Conservation (phyloP, 768 basidiomycete species). For the Brasilioporus rufonigricans region DNA sequence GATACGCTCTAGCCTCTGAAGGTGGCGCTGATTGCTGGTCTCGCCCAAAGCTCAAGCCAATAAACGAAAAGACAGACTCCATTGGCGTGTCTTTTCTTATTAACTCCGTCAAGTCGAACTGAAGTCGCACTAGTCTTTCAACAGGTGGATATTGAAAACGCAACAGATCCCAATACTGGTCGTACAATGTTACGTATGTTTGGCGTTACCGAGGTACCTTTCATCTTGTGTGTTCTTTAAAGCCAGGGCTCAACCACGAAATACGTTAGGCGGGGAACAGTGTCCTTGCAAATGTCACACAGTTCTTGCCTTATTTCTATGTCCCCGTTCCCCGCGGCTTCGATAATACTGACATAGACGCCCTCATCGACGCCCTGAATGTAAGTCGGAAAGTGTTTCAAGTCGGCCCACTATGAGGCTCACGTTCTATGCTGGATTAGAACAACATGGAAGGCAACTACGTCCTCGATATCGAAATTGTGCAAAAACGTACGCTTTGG, state of each 20-base stretch:
- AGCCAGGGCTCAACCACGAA: constrained; percentile 1
- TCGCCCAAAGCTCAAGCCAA: constrained; percentile 52
- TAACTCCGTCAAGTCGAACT: background rate
- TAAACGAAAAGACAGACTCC: constrained; percentile 61
- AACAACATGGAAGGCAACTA: constrained; percentile 30
- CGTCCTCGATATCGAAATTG: constrained; percentile 55
- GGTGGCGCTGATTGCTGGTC: constrained; percentile 78
- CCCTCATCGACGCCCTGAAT: constrained; percentile 72
- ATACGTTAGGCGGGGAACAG: constrained; percentile 73
- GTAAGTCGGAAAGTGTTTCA: constrained; percentile 41
- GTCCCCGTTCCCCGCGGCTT: constrained; percentile 86
- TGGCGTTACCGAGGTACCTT: constrained; percentile 81
- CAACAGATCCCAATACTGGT: constrained; percentile 42
- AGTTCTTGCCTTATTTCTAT: constrained; percentile 93
- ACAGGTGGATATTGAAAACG: constrained; percentile 90
- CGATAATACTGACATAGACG: constrained; percentile 55
- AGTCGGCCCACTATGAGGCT: background rate
- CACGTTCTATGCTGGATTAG: constrained; percentile 11
- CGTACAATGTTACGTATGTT: constrained; percentile 66
- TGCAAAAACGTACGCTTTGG: constrained; percentile 75
- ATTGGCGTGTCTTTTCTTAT: constrained; percentile 51
- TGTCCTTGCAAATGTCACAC: constrained; percentile 77
- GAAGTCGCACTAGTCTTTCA: constrained; percentile 68
- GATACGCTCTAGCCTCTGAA: constrained; percentile 51
- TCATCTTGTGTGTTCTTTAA: background rate